These are phyloP conservation scores for Yarrowia deformans DNA, from an alignment of 805 yeast species.

Conservation along the genomic window DNA sequence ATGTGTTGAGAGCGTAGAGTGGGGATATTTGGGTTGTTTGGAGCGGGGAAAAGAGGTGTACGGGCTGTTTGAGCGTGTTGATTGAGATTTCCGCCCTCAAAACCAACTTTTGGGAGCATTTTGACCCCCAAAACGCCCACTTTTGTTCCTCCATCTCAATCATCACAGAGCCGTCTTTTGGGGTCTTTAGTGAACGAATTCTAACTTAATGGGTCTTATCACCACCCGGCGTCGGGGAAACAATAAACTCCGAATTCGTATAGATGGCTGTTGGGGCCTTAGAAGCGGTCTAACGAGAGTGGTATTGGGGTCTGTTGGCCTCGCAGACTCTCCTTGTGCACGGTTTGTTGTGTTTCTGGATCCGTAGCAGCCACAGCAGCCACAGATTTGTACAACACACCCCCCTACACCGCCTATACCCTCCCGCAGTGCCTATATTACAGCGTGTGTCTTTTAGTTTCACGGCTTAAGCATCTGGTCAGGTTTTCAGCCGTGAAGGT, in stretches of 20 bases:
- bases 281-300: no score
- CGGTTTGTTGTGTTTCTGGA: no score
- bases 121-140: not conserved
- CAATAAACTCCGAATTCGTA: not conserved
- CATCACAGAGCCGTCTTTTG: slow-evolving; percentile 4
- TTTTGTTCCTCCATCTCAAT: not conserved
- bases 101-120: not conserved
- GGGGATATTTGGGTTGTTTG: not conserved
- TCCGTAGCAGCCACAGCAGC: not conserved
- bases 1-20: not conserved
- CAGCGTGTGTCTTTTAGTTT: slow-evolving; percentile 16
- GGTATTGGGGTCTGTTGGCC: not conserved
- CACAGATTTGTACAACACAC: no score
- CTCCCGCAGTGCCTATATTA: not conserved
- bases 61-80: not conserved
- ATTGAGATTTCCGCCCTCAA: not conserved
- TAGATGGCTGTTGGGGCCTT: no score
- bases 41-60: not conserved
- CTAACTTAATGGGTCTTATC: slow-evolving; percentile 13
- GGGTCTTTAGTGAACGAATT: not conserved
- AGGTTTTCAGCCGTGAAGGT: slow-evolving; percentile 13
- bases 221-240: slow-evolving; percentile 2
- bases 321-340: no score
- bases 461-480: slow-evolving; percentile 19
- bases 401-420: not conserved